Percentiles rank a stretch among this genome's conserved stretches.
These are phyloP conservation scores for Acacia acuminata DNA, from an alignment of 306 rosid genomes.

Conservation along the genomic window DNA sequence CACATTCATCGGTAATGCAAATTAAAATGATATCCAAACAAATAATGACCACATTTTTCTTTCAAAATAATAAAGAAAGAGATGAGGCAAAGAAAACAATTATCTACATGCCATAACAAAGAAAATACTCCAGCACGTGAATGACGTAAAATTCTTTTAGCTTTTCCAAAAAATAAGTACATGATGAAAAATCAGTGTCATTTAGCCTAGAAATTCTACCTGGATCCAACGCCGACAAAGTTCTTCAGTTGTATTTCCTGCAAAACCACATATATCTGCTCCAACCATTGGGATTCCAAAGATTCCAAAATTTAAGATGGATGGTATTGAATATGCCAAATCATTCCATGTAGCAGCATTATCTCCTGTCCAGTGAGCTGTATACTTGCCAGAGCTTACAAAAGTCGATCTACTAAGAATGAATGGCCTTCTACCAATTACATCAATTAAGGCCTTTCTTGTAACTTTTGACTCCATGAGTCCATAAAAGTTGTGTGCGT, in stretches of 20 bases:
- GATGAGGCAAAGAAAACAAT: background rate
- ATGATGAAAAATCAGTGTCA: background rate
- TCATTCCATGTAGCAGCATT: conserved; percentile 84
- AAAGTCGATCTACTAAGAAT: conserved; percentile 81
- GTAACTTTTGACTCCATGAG: conserved; percentile 67
- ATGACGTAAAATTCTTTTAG: background rate
- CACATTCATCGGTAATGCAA: background rate
- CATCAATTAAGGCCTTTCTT: conserved; percentile 47
- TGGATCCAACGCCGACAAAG: conserved; percentile 90
- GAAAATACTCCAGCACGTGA: too few relatives aligned
- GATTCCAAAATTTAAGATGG: conserved; percentile 71
- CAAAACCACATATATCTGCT: conserved; percentile 88
- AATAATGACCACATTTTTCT: background rate
- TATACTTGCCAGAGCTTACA: conserved; percentile 79
- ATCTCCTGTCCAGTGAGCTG: conserved; percentile 97
- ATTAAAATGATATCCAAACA: background rate
- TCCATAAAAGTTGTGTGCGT: conserved; percentile 79
- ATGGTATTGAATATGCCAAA: conserved; percentile 71
- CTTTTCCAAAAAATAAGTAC: background rate
- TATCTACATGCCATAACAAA: background rate
- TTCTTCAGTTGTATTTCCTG: conserved; percentile 71
- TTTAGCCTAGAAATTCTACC: conserved; percentile 40
- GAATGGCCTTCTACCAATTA: conserved; percentile 85
- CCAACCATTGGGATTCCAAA: conserved; percentile 95
- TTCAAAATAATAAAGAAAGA: background rate